Evolutionary conservation across 2,329 filamentous ascomycete species (phyloP).

Genomic region (Aspergillus puulaauensis): DNA sequence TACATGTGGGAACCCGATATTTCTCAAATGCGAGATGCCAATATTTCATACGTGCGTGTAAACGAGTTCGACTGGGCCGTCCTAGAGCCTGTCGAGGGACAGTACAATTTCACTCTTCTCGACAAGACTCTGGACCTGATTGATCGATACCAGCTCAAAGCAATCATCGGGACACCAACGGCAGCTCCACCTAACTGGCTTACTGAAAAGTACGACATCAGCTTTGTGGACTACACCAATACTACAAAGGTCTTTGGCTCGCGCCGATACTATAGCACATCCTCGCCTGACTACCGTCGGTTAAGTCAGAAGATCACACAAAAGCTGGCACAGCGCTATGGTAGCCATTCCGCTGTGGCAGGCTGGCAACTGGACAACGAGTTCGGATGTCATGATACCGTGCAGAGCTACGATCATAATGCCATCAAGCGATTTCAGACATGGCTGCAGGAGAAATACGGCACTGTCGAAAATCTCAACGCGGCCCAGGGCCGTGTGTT

Average conservation of each 20-base stretch:
- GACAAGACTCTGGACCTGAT: background rate
- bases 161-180: background rate
- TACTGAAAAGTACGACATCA: background rate
- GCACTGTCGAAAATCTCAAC: no score
- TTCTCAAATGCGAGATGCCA: no score
- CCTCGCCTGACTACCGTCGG: background rate
- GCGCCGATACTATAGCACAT: background rate
- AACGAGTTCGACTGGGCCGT: no score
- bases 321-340: background rate
- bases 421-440: background rate
- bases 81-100: no score
- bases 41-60: no score
- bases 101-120: background rate
- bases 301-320: no score
- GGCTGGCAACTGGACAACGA: background rate
- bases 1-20: no score
- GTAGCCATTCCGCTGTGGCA: background rate
- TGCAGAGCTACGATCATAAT: background rate
- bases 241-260: background rate
- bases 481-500: no score
- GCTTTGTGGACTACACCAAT: background rate
- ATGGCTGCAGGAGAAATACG: background rate
- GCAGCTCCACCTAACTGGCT: background rate
- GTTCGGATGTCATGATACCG: background rate
- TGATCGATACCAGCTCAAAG: background rate